Conservation (phyloP, 2,329 filamentous ascomycete genomes). For the Plectosphaerella cucumerina region DNA sequence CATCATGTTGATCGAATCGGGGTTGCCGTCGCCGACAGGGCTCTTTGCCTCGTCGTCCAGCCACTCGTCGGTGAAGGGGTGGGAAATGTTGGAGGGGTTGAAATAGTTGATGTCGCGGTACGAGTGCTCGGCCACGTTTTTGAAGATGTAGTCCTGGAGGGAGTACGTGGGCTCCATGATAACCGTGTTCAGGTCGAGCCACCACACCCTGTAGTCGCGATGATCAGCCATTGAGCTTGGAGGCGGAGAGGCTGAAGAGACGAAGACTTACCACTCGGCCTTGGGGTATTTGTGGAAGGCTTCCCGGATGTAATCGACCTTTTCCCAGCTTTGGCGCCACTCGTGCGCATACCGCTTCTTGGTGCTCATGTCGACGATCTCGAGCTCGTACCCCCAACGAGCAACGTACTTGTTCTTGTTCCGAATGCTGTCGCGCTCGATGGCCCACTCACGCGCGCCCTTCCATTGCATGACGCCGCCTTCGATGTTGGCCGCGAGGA, state of each 20-base stretch:
- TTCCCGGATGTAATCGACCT: slow-evolving; percentile 88
- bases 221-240: not conserved
- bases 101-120: slow-evolving; percentile 96
- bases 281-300: slow-evolving; percentile 90
- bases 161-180: slow-evolving; percentile 96
- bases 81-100: slow-evolving; percentile 90
- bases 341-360: slow-evolving; percentile 99
- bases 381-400: slow-evolving; percentile 90
- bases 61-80: slow-evolving; percentile 70
- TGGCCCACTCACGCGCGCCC: slow-evolving; percentile 93
- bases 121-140: slow-evolving; percentile 65
- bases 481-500: slow-evolving; percentile 88
- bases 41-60: slow-evolving; percentile 74
- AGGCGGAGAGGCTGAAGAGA: not conserved
- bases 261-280: slow-evolving; percentile 79
- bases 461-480: slow-evolving; percentile 99
- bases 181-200: slow-evolving; percentile 95
- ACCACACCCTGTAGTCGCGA: slow-evolving; percentile 79
- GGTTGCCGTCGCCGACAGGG: slow-evolving; percentile 69
- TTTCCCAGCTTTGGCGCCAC: slow-evolving; percentile 99
- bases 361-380: slow-evolving; percentile 97
- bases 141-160: slow-evolving; percentile 86
- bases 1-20: slow-evolving; percentile 79
- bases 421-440: slow-evolving; percentile 90
- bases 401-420: slow-evolving; percentile 90